A percentile compares a stretch with the other conserved stretches of the same genome.
phyloP scores from a whole-genome alignment of 768 basidiomycete genomes.

The Auriscalpium vulgare region DNA sequence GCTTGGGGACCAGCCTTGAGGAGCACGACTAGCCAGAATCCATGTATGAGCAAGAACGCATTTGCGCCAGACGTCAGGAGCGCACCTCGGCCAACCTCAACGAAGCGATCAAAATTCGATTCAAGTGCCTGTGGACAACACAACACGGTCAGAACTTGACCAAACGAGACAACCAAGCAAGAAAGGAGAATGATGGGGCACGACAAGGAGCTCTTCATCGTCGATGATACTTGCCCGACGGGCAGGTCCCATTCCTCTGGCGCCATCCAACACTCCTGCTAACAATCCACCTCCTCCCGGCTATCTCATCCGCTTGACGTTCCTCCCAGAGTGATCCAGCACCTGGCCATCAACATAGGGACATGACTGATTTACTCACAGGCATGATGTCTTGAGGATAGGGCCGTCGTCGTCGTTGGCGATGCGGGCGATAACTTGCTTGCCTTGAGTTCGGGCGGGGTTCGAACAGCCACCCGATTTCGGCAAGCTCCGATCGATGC shows the following conservation, averaged over 20 bases:
- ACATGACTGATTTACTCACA: constrained; percentile 5
- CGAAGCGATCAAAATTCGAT: constrained; percentile 93
- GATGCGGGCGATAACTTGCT: constrained; percentile 1
- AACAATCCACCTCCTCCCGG: neutral
- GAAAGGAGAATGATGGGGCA: neutral
- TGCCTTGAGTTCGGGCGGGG: constrained; percentile 9
- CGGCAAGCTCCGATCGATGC: no score
- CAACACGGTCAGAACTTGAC: neutral
- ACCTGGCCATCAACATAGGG: neutral
- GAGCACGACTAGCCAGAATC: constrained; percentile 66
- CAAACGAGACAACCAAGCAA: neutral
- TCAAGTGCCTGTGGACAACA: constrained; percentile 10
- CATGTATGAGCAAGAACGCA: neutral
- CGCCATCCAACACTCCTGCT: neutral
- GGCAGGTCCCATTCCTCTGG: neutral
- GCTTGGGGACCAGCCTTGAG: constrained; percentile 79
- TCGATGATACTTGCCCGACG: neutral
- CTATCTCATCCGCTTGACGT: neutral
- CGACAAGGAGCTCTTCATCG: neutral
- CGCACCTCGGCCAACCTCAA: constrained; percentile 94
- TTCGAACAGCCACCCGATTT: neutral
- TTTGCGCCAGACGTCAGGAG: neutral
- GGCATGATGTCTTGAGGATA: constrained; percentile 12
- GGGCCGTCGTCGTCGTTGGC: constrained; percentile 5
- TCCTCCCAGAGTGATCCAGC: neutral